Evolutionary conservation across 768 basidiomycete species (phyloP).

Genomic region (Phlebiopsis flavidoalba): DNA sequence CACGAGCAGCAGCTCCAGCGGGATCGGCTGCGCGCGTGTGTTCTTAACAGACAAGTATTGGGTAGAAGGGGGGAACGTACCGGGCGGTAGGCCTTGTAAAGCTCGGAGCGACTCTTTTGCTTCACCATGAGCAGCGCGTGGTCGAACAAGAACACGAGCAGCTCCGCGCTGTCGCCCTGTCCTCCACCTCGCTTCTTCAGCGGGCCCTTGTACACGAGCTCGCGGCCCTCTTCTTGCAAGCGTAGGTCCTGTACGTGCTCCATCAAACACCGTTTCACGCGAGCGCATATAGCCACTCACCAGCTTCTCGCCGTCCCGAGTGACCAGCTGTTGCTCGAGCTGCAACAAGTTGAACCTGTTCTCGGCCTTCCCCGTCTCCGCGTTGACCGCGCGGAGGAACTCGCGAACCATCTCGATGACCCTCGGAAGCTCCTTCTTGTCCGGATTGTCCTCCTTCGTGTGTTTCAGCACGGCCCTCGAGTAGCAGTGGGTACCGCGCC

Average conservation of each 20-base stretch:
- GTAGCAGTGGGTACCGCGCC: constrained; percentile 90
- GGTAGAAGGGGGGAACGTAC: constrained; percentile 35
- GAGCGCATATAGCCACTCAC: constrained; percentile 40
- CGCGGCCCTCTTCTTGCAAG: constrained; percentile 80
- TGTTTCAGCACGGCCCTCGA: constrained; percentile 91
- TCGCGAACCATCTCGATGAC: constrained; percentile 73
- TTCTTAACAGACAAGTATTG: constrained; percentile 5
- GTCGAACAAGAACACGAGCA: constrained; percentile 94
- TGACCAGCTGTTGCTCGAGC: constrained; percentile 86
- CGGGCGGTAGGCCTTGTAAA: constrained; percentile 88
- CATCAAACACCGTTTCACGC: not conserved
- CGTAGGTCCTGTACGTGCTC: constrained; percentile 62
- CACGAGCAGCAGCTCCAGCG: constrained; percentile 85
- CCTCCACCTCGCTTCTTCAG: constrained; percentile 78
- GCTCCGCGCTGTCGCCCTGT: constrained; percentile 77
- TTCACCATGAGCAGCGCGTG: constrained; percentile 95
- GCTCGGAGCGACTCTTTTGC: constrained; percentile 87
- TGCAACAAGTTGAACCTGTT: constrained; percentile 95
- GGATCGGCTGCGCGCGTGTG: constrained; percentile 68
- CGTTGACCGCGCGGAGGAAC: constrained; percentile 84
- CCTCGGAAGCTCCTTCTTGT: constrained; percentile 72
- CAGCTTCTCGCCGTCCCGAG: constrained; percentile 86
- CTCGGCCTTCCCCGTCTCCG: constrained; percentile 92
- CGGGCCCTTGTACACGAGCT: constrained; percentile 87
- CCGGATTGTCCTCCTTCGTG: constrained; percentile 85